Base-by-base conservation (phyloP, 179 eudicot species). In the Dionaea muscipula region DNA sequence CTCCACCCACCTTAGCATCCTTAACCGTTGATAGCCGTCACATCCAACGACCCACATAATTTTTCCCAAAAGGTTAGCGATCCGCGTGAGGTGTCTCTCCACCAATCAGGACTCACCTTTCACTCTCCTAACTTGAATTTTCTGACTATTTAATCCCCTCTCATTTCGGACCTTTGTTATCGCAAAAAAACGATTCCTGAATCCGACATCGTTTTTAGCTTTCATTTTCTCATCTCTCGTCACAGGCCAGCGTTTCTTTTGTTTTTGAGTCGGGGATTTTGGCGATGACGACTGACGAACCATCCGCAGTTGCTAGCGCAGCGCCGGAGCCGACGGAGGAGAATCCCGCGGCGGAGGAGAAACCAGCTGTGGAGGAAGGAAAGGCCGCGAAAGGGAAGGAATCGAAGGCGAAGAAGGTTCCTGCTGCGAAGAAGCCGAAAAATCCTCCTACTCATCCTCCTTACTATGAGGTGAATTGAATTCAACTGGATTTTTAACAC, bases 51-150 rank as follows among this genome's bases (percentile, higher is more conserved):
- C 16, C 28, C 1, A 52, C 0, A 45, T 56, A 57, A 71, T 26
- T 22, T 58, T 59, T 35, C 12, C n/a, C n/a, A n/a, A 53, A 49
- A 61, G 26, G 11, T 0, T n/a, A 11, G 45, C 20, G 64, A 85
- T 86, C 91, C 87, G 79, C 65, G 83, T 77, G 59, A 66, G 12
- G 3, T 0, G 4, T 1, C 31, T 57, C 36, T 72, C 66, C 0
- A 62, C 93, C 84, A 86, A 86, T 86, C 72, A 77, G 47, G 26
- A 41, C 33, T 23, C 67, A 36, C 22, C 75, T n/a, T 69, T 55
- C 12, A 59, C 66, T 64, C 60, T 50, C 6, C 18, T 40, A 46
- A 36, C 68, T 23, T 36, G 46, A 65, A 37, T 69, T 67, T 69
- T 65, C 65, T 40, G 23, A 68, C 73, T 85, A 82, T 82, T 61